Conservation (phyloP, 805 yeast genomes). For the Sugiyamaella chiloensis region DNA sequence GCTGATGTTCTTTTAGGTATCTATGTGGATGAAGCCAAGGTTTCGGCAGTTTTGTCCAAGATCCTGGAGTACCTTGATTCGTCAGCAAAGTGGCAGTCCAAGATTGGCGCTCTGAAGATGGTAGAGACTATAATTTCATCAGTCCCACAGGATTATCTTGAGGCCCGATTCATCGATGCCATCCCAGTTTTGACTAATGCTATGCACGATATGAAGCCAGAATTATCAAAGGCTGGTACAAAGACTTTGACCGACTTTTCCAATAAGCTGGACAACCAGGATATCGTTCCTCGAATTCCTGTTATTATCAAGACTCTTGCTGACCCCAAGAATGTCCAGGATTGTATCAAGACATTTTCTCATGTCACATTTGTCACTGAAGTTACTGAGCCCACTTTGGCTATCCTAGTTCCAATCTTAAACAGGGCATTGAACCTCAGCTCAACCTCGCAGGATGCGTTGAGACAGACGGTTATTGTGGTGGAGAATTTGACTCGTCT, state of each 20-base stretch:
- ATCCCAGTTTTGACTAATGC: conserved; percentile 85
- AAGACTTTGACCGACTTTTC: conserved; percentile 65
- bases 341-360: conserved; percentile 81
- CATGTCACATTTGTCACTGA: conserved; percentile 97
- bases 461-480: conserved; percentile 94
- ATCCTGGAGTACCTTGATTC: conserved; percentile 63
- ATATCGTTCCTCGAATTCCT: conserved; percentile 81
- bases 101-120: conserved; percentile 70
- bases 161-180: conserved; percentile 69
- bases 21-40: conserved; percentile 74
- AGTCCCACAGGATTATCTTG: conserved; percentile 81
- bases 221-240: conserved; percentile 81
- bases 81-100: conserved; percentile 92
- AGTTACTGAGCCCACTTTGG: conserved; percentile 92
- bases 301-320: conserved; percentile 84
- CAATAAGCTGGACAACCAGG: conserved; percentile 85
- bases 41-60: conserved; percentile 63
- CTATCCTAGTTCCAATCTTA: conserved; percentile 87
- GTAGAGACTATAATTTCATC: conserved; percentile 74
- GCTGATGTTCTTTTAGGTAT: conserved; percentile 64
- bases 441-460: conserved; percentile 90
- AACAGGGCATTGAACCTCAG: conserved; percentile 84
- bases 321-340: conserved; percentile 84
- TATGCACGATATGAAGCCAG: conserved; percentile 96
- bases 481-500: conserved; percentile 93